Evolutionary conservation across 2,329 filamentous ascomycete species (phyloP).

Genomic region (Coleophoma cylindrospora): DNA sequence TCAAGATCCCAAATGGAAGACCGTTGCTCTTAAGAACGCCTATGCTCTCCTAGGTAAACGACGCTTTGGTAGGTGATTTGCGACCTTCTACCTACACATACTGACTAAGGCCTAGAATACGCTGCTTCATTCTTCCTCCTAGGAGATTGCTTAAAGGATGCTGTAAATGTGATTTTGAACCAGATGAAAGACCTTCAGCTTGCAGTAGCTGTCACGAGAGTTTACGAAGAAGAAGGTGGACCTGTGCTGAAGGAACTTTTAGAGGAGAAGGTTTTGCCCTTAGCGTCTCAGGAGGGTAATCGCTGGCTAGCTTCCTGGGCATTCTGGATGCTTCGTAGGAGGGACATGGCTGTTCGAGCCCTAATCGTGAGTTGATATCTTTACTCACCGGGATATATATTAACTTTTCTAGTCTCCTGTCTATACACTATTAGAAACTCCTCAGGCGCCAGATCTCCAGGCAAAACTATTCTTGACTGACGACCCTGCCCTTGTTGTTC

Average conservation of each 20-base stretch:
- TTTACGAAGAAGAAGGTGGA: constrained; percentile 82
- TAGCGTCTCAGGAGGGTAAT: constrained; percentile 78
- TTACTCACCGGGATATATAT: not conserved
- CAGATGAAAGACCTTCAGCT: constrained; percentile 87
- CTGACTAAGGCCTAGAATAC: constrained; percentile 56
- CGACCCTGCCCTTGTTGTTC: constrained; percentile 80
- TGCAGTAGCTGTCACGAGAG: constrained; percentile 79
- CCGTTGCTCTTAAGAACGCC: constrained; percentile 88
- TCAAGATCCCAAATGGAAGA: constrained; percentile 78
- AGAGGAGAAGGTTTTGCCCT: constrained; percentile 70
- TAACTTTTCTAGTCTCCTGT: constrained; percentile 61
- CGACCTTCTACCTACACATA: not conserved
- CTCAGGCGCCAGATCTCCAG: constrained; percentile 63
- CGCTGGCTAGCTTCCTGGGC: constrained; percentile 95
- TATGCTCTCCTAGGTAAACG: constrained; percentile 90
- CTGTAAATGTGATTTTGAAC: constrained; percentile 79
- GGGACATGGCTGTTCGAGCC: constrained; percentile 78
- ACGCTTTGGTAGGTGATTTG: constrained; percentile 62
- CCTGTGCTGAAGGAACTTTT: constrained; percentile 69
- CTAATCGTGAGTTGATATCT: constrained; percentile 58
- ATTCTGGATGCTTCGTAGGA: constrained; percentile 82
- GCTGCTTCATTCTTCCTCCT: constrained; percentile 94
- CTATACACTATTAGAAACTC: constrained; percentile 65
- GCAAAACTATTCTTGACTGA: constrained; percentile 81
- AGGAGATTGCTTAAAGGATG: constrained; percentile 78